These are phyloP conservation scores for Lipomyces kockii DNA, from an alignment of 805 yeast genomes.

Conservation along the genomic window DNA sequence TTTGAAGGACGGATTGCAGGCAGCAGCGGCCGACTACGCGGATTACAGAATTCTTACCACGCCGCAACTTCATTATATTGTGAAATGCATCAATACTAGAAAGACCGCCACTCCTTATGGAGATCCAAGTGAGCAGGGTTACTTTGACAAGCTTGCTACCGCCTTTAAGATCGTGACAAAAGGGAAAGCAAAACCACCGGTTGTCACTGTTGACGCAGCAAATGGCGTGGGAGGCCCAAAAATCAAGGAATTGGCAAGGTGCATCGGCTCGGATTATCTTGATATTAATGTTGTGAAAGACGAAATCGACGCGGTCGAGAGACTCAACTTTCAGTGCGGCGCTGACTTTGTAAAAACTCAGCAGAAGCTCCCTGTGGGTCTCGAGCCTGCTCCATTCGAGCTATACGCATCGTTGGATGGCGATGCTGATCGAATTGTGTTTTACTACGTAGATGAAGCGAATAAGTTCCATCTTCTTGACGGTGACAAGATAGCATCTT, in stretches of 20 bases:
- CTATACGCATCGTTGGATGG: slow-evolving; percentile 91
- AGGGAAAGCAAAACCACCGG: slow-evolving; percentile 41
- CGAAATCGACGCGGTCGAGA: slow-evolving; percentile 62
- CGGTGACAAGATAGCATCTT: slow-evolving; percentile 91
- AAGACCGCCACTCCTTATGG: slow-evolving; percentile 56
- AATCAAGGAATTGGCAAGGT: slow-evolving; percentile 54
- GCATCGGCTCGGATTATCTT: slow-evolving; percentile 51
- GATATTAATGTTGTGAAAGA: slow-evolving; percentile 48
- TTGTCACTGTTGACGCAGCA: slow-evolving; percentile 81
- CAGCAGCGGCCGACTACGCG: slow-evolving; percentile 52
- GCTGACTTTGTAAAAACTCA: slow-evolving; percentile 94
- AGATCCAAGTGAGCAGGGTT: slow-evolving; percentile 65
- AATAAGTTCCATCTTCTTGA: slow-evolving; percentile 58
- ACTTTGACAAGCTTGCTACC: slow-evolving; percentile 63
- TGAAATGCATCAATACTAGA: slow-evolving; percentile 69
- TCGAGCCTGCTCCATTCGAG: slow-evolving; percentile 52
- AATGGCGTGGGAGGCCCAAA: slow-evolving; percentile 96
- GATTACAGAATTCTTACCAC: slow-evolving; percentile 82
- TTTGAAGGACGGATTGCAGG: slow-evolving; percentile 63
- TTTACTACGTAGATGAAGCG: slow-evolving; percentile 53
- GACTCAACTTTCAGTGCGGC: slow-evolving; percentile 81
- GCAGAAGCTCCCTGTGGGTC: slow-evolving; percentile 73
- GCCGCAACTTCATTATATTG: slow-evolving; percentile 90
- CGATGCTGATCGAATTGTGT: slow-evolving; percentile 93
- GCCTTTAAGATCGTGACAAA: slow-evolving; percentile 55